Conservation (phyloP, 257 asterid species). For the Orobanche coerulescens region DNA sequence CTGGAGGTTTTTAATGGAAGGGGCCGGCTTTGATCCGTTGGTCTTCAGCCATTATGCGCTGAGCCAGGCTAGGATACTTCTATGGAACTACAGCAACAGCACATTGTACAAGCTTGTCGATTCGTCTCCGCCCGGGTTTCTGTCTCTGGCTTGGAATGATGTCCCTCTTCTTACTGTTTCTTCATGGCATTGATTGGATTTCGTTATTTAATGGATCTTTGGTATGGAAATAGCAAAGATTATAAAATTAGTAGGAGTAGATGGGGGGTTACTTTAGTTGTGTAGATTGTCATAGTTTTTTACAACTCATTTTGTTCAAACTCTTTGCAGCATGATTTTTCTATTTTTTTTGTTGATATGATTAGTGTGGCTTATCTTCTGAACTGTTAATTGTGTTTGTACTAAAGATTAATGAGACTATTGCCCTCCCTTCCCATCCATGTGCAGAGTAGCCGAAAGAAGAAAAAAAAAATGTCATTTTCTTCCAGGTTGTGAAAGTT, state of each 20-base stretch:
- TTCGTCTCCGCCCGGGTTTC: constrained; percentile 68
- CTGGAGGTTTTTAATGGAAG: constrained; percentile 75
- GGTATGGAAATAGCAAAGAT: constrained; percentile 12
- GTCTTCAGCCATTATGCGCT: constrained; percentile 74
- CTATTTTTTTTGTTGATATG: constrained; percentile 29
- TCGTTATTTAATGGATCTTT: constrained; percentile 11
- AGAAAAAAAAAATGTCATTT: constrained; percentile 14
- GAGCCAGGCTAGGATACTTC: constrained; percentile 81
- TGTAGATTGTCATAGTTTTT: constrained; percentile 32
- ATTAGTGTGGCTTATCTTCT: too few species aligned
- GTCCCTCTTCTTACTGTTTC: constrained; percentile 80
- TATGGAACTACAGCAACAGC: constrained; percentile 78
- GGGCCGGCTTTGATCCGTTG: constrained; percentile 64
- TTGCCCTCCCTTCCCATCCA: too few species aligned
- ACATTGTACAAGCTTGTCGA: constrained; percentile 50
- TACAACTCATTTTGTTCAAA: constrained; percentile 21
- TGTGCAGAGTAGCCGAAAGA: too few species aligned
- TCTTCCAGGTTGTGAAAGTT: constrained; percentile 26
- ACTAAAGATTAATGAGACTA: too few species aligned
- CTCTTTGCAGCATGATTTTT: constrained; percentile 23
- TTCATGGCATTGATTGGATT: constrained; percentile 45
- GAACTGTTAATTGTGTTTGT: too few species aligned
- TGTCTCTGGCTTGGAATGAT: constrained; percentile 86
- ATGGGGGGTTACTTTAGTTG: constrained; percentile 18
- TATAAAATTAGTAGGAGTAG: constrained; percentile 24